Evolutionary conservation across 2,329 filamentous ascomycete genomes (phyloP).

Genomic region (Fusarium musae): DNA sequence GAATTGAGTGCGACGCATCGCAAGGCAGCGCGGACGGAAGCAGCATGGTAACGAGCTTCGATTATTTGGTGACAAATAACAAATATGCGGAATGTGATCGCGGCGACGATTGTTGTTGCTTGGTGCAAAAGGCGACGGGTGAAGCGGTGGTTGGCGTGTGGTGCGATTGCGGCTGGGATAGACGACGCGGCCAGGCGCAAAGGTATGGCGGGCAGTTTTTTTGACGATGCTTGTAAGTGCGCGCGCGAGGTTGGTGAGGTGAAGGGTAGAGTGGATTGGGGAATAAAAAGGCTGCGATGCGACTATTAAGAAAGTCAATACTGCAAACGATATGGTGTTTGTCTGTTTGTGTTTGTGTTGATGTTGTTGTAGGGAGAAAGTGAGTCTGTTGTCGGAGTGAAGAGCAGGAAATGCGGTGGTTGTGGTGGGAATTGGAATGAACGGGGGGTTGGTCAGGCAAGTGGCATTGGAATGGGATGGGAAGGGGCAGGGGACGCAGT

Average conservation of each 20-base stretch:
- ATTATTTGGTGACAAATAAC: background rate
- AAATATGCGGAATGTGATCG: background rate
- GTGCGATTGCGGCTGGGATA: slow-evolving; percentile 41
- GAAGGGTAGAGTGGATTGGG: background rate
- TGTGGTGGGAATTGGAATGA: slow-evolving; percentile 41
- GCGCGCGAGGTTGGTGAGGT: slow-evolving; percentile 1
- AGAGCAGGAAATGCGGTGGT: slow-evolving; percentile 39
- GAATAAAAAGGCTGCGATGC: slow-evolving; percentile 8
- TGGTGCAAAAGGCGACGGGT: slow-evolving; percentile 4
- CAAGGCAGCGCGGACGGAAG: slow-evolving; percentile 69
- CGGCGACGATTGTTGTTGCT: slow-evolving; percentile 14
- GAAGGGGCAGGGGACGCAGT: slow-evolving; percentile 39
- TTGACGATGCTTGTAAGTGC: background rate
- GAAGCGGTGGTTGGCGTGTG: slow-evolving; percentile 32
- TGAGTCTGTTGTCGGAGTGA: slow-evolving; percentile 39
- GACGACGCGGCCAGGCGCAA: slow-evolving; percentile 35
- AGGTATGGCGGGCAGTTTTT: slow-evolving; percentile 2
- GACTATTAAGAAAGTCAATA: slow-evolving; percentile 4
- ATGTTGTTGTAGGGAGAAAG: slow-evolving; percentile 35
- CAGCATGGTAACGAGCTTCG: slow-evolving; percentile 58
- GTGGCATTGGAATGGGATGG: slow-evolving; percentile 37
- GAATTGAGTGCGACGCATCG: slow-evolving; percentile 61
- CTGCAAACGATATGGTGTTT: slow-evolving; percentile 1
- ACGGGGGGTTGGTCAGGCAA: slow-evolving; percentile 41
- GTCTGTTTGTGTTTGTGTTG: slow-evolving; percentile 37